Evolutionary conservation across 257 asterid genomes (phyloP), one percentile per base, ranked within the genome.

Genomic region (Petunia secreta): DNA sequence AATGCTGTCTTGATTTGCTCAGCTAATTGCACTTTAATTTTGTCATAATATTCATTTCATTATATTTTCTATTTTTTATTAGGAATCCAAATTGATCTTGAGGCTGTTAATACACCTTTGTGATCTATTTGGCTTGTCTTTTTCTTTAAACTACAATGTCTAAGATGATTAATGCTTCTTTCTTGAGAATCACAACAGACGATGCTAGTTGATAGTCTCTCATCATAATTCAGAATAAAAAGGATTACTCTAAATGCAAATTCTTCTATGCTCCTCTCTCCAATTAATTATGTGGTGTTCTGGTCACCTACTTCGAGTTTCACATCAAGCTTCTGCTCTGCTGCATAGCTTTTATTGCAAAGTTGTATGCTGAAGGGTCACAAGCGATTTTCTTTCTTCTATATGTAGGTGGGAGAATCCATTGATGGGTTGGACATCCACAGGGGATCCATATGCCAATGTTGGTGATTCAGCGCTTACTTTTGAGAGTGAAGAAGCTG

Each of bases 401-500:
- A n/a, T 81, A 75, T 79, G 86, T 79, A 92, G 99, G 83, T 94
- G 99, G 99, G 99, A 96, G 88, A 96, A 96, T 86, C 99, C 99
- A 40, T 88, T 96, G 87, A 96, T 96, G 98, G 98, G 99, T 48
- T 96, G 99, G 99, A 96, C 99, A 74, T 96, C 99, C 73, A 96
- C 99, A 1, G 99, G 99, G 68, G 99, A 96, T 85, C 98, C 99
- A 44, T 96, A 96, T 85, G 89, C 98, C 81, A 63, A 96, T 88
- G 98, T 96, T 14, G 99, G 99, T 77, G 98, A 94, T 86, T 84
- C 99, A 74, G 98, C 88, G 7, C 82, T 92, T 75, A 62, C 87
- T 82, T 96, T 96, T 80, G 99, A 96, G 65, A 94, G 94, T 85
- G 89, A 89, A 84, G 98, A 94, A 84, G 95, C 94, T 85, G 99